Conservation (phyloP, 345 rosid genomes). For the Stellera chamaejasme region DNA sequence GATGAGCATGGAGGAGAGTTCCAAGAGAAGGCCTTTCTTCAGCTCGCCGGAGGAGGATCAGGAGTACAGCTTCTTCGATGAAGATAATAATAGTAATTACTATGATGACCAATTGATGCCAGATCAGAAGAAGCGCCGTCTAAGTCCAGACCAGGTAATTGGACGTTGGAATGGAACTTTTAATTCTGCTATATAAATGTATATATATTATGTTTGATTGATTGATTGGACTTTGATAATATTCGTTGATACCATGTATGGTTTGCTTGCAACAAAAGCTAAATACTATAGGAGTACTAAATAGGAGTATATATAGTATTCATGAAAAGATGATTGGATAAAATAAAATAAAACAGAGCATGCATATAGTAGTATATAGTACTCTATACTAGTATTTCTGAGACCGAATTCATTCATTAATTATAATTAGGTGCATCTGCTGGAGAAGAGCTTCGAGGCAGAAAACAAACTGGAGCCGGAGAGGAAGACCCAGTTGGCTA, state of each 20-base stretch:
- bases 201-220: slow-evolving; percentile 4
- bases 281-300: background rate
- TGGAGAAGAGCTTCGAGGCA: slow-evolving; percentile 91
- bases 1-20: slow-evolving; percentile 54
- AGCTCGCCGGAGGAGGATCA: slow-evolving; percentile 60
- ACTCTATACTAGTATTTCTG: too few relatives aligned
- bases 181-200: too few relatives aligned
- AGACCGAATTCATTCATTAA: background rate
- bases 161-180: background rate
- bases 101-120: slow-evolving; percentile 74
- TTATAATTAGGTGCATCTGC: slow-evolving; percentile 43
- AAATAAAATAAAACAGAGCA: background rate
- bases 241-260: background rate
- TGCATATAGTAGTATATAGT: too few relatives aligned
- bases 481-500: slow-evolving; percentile 71
- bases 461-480: slow-evolving; percentile 98
- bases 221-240: background rate
- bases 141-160: slow-evolving; percentile 70
- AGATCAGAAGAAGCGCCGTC: slow-evolving; percentile 87
- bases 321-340: background rate
- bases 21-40: slow-evolving; percentile 66
- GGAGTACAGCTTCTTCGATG: slow-evolving; percentile 34
- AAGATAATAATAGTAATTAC: slow-evolving; percentile 23
- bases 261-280: background rate
- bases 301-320: background rate